Evolutionary conservation across 2,329 filamentous ascomycete genomes (phyloP), one percentile per base, ranked within the genome.

Genomic region (Claviceps sp.): DNA sequence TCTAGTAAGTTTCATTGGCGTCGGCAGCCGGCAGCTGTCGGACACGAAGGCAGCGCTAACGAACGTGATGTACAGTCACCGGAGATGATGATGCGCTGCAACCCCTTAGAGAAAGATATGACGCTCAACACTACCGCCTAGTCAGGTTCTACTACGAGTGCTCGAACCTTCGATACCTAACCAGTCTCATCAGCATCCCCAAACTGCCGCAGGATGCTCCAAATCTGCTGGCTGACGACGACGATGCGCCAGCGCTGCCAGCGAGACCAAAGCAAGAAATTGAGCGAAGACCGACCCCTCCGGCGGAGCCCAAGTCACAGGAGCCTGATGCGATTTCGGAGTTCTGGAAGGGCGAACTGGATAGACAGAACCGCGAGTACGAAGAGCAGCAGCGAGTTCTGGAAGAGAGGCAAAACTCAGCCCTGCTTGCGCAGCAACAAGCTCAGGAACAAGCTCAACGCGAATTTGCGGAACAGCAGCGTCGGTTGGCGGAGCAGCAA

Each of bases 121-220:
- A 96, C 66, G 89, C 93, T 14, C 93, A 97, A 64, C 93, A 98
- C 68, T 91, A 97, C 72, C 86, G 93, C 17, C 79, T 98, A 16
- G 86, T 95, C 64, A 93, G 94, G 64, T 98, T 97, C 71, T 98
- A 98, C 71, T 97, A 97, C 69, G 93, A 98, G 70, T 98, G 93
- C 70, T 96, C 93, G 11, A 98, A 97, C 67, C 77, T 98, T 51
- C 85, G 93, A 59, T 98, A 98, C 65, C 78, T 98, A 47, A 98
- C 93, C 14, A 95, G 89, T 62, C 75, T 98, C 49, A 97, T 98
- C 63, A 95, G 88, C 1, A 88, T 98, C 6, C 93, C 93, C 1
- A 97, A 96, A 67, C 78, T 98, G 49, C 90, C 93, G 0, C 88
- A 95, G 69, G 90, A 97, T 52, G 87, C 93, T 0, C 93, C 93